A percentile compares a stretch with the other conserved stretches of the same genome.
Conservation (phyloP, 1,284 basidiomycete species). For the Peniophora sp. region DNA sequence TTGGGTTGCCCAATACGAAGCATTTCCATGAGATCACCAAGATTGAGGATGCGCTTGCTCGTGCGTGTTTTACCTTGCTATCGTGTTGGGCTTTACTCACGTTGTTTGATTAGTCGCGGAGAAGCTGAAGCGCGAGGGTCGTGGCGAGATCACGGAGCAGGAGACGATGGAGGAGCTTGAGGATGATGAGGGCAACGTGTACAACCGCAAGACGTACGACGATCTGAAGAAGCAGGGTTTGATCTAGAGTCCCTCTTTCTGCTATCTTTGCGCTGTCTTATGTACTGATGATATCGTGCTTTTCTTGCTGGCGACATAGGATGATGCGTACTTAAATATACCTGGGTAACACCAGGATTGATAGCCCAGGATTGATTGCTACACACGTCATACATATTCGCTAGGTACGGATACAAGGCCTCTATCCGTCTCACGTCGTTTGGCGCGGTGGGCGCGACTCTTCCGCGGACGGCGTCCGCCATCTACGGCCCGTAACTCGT, state of each 20-base stretch:
- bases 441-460: no score
- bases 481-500: no score
- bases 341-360: no score
- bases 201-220: conserved; percentile 85
- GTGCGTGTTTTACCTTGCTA: conserved; percentile 45
- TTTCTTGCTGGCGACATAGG: no score
- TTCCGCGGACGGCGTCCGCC: no score
- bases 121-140: conserved; percentile 90
- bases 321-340: background rate
- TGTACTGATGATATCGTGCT: no score
- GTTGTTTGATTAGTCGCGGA: conserved; percentile 67
- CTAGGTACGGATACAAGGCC: no score
- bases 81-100: background rate
- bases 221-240: conserved; percentile 89
- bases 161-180: conserved; percentile 96
- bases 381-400: no score
- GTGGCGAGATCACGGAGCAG: conserved; percentile 83
- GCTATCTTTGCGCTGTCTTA: background rate
- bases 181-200: conserved; percentile 95
- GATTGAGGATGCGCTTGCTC: conserved; percentile 91
- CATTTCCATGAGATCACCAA: conserved; percentile 99
- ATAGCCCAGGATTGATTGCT: no score
- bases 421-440: no score
- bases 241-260: conserved; percentile 38
- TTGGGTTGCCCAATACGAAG: conserved; percentile 96